Percentiles rank a stretch among this genome's conserved stretches.
These are phyloP conservation scores for Stenocarpella maydis DNA, from an alignment of 2,329 filamentous ascomycete species.

Conservation along the genomic window DNA sequence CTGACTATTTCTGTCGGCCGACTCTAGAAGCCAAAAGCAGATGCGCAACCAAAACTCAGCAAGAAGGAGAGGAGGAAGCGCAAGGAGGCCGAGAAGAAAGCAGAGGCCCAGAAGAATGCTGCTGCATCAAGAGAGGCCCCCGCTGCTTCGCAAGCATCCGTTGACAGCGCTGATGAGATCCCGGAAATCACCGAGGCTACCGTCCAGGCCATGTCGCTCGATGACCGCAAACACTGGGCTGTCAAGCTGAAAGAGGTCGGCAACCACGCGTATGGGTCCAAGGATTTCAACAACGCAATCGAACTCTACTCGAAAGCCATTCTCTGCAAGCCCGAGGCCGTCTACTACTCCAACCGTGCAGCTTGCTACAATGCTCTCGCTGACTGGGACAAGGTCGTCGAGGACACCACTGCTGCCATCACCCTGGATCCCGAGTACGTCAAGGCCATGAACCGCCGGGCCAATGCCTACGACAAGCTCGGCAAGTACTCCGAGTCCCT, in stretches of 20 bases:
- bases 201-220: slow-evolving; percentile 57
- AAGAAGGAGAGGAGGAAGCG: slow-evolving; percentile 92
- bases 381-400: slow-evolving; percentile 95
- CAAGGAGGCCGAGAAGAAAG: slow-evolving; percentile 77
- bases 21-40: slow-evolving; percentile 50
- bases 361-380: slow-evolving; percentile 95
- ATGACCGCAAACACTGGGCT: slow-evolving; percentile 87
- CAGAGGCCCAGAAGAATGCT: slow-evolving; percentile 52
- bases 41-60: slow-evolving; percentile 73
- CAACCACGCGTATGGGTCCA: slow-evolving; percentile 94
- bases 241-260: slow-evolving; percentile 93
- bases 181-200: slow-evolving; percentile 71
- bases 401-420: slow-evolving; percentile 95
- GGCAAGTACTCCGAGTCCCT: slow-evolving; percentile 92
- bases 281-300: slow-evolving; percentile 93
- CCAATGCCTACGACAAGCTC: slow-evolving; percentile 95
- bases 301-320: slow-evolving; percentile 96
- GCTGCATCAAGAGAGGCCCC: slow-evolving; percentile 40
- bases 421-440: slow-evolving; percentile 94
- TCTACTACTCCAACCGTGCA: slow-evolving; percentile 98
- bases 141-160: slow-evolving; percentile 55
- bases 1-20: slow-evolving; percentile 1
- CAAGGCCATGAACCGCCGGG: slow-evolving; percentile 95
- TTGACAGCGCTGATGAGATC: slow-evolving; percentile 71
- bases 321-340: slow-evolving; percentile 94